Evolutionary conservation across 768 basidiomycete genomes (phyloP).

Genomic region (Hericium alpestre): DNA sequence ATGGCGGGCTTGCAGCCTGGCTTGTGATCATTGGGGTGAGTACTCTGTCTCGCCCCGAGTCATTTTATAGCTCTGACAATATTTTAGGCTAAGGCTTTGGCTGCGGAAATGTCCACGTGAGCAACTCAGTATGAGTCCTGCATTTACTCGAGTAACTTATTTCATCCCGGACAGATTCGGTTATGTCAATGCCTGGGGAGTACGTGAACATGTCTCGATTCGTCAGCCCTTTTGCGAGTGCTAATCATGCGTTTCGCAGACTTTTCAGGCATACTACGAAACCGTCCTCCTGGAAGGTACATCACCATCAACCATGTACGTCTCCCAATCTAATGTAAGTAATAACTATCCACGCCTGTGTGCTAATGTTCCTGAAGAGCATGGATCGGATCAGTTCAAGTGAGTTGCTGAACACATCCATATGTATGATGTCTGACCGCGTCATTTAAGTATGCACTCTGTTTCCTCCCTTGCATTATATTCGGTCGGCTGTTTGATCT

Average conservation of each 20-base stretch:
- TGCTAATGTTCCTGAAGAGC: slow-evolving; percentile 30
- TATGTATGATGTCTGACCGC: not conserved
- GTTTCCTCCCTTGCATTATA: slow-evolving; percentile 52
- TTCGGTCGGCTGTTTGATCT: slow-evolving; percentile 65
- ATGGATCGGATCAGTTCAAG: slow-evolving; percentile 76
- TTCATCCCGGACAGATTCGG: slow-evolving; percentile 36
- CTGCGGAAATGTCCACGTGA: slow-evolving; percentile 36
- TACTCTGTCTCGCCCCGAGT: not conserved
- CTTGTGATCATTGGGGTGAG: slow-evolving; percentile 30
- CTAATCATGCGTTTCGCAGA: slow-evolving; percentile 23
- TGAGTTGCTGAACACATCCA: slow-evolving; percentile 12
- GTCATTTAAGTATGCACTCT: slow-evolving; percentile 42
- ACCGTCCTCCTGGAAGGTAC: slow-evolving; percentile 35
- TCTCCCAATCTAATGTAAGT: not conserved
- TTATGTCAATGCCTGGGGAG: slow-evolving; percentile 68
- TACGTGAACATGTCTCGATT: slow-evolving; percentile 19
- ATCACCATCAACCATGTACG: slow-evolving; percentile 55
- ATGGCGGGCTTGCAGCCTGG: slow-evolving; percentile 37
- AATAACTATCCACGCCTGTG: not conserved
- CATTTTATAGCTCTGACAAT: not conserved
- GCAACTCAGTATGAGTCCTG: slow-evolving; percentile 6
- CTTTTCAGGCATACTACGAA: slow-evolving; percentile 68
- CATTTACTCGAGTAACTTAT: not conserved
- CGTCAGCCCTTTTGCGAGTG: no score
- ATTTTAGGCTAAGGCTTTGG: slow-evolving; percentile 9